Evolutionary conservation across 768 basidiomycete genomes (phyloP), one percentile per base, ranked within the genome.

Genomic region (Floccularia luteovirens): DNA sequence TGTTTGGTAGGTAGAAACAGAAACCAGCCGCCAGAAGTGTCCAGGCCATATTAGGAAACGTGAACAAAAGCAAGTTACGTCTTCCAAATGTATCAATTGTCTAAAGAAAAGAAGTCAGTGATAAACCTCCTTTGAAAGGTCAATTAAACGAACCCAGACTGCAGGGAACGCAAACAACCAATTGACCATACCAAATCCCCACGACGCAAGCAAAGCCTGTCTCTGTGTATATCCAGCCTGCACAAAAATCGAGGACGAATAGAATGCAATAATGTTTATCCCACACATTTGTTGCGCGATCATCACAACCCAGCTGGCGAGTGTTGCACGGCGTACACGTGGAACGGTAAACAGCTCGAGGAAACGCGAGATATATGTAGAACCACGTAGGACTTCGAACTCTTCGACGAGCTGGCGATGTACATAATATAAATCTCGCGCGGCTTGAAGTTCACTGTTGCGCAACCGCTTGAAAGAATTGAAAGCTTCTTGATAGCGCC

Each of bases 231-330:
- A 80, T 13, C 75, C 75, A 1, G 83, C 78, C 3, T 69, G 24
- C 6, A 66, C 46, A 61, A 92, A 90, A 58, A 92, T 75, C 22
- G 70, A 76, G 1, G 82, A 82, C 1, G 83, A 87, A 57, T 90
- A 91, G 66, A 87, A 91, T 4, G 87, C 82, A 49, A 64, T 65
- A 49, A 79, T 79, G 58, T 88, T 87, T 61, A 89, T 78, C 40
- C 86, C 86, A 51, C 84, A 86, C 69, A 88, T 83, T 60, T 89
- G 85, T 53, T 89, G 87, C 16, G 75, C 75, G 52, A 90, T 81
- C 72, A 75, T 70, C 36, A 74, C 72, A 12, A 74, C 68, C 45
- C 63, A 74, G 35, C 67, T 69, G 5, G 70, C 72, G 1, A 74
- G 57, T 4, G 71, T 70, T 3, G 72, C 73, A 19, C 72, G 69